Percentiles rank a stretch among this genome's conserved stretches.
Evolutionary conservation across 495 filamentous ascomycete species (phyloP).

Genomic region (Chlorociboria aeruginascens): DNA sequence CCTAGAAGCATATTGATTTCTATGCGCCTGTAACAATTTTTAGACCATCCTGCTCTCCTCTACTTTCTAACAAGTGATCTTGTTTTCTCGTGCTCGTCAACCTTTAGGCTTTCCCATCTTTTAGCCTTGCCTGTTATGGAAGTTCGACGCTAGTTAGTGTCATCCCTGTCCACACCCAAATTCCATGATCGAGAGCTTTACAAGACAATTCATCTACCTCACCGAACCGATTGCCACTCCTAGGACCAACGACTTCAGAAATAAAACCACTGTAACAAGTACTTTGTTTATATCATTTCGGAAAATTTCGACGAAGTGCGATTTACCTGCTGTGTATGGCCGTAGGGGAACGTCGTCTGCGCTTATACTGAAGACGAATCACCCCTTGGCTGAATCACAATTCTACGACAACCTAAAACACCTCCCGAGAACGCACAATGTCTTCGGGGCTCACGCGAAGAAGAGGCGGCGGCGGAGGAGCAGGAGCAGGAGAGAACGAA

Average conservation of each 20-base stretch:
- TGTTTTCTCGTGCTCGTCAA: neutral
- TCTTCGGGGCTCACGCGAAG: constrained; percentile 68
- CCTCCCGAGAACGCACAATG: constrained; percentile 29
- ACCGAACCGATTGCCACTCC: neutral
- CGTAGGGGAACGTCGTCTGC: constrained; percentile 8
- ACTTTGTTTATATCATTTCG: neutral
- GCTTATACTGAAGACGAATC: constrained; percentile 2
- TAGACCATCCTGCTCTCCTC: constrained; percentile 18
- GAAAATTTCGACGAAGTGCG: neutral
- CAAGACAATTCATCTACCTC: neutral
- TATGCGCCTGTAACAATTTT: constrained; percentile 19
- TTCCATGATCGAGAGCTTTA: neutral
- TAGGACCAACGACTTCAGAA: neutral
- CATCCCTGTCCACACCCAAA: neutral
- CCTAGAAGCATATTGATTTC: constrained; percentile 17
- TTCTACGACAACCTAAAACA: constrained; percentile 2
- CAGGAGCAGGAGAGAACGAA: constrained; percentile 35
- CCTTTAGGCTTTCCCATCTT: neutral
- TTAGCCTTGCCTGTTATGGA: neutral
- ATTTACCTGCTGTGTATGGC: constrained; percentile 5
- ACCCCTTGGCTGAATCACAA: constrained; percentile 7
- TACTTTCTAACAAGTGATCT: no score
- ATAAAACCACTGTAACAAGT: neutral
- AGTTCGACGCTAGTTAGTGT: neutral
- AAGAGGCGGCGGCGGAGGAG: constrained; percentile 52